Evolutionary conservation across 805 yeast genomes (phyloP).

Genomic region (Lipomyces lipofer): DNA sequence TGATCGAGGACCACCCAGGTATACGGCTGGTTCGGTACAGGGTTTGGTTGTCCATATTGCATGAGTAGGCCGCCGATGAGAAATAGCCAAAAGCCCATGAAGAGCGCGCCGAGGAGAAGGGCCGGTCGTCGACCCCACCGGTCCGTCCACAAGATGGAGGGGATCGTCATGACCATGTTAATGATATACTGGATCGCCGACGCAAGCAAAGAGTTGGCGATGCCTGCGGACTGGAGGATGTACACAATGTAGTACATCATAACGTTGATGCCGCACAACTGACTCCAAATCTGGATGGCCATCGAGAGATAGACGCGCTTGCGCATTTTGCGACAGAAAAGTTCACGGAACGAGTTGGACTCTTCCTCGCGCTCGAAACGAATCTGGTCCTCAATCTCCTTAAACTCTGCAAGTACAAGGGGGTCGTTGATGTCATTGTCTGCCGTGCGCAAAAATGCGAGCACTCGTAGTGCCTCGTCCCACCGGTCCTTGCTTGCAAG

Average conservation of each 20-base stretch:
- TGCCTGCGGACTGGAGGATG: conserved; percentile 51
- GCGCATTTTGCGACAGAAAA: conserved; percentile 17
- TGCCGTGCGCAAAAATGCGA: conserved; percentile 50
- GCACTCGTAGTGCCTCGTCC: conserved; percentile 55
- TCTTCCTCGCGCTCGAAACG: conserved; percentile 27
- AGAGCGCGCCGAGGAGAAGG: conserved; percentile 60
- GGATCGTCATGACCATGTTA: conserved; percentile 52
- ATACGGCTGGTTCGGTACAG: conserved; percentile 49
- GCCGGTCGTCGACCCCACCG: conserved; percentile 65
- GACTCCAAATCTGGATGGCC: conserved; percentile 37
- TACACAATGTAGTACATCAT: conserved; percentile 51
- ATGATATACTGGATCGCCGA: conserved; percentile 50
- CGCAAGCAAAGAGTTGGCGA: conserved; percentile 48
- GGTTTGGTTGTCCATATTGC: conserved; percentile 43
- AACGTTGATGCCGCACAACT: conserved; percentile 48
- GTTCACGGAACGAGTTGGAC: conserved; percentile 15
- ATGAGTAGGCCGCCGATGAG: conserved; percentile 68
- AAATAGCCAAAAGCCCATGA: conserved; percentile 62
- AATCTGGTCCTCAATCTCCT: conserved; percentile 31
- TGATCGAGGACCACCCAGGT: conserved; percentile 48
- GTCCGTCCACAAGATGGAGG: conserved; percentile 58
- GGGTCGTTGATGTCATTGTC: conserved; percentile 27
- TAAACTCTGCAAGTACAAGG: conserved; percentile 30
- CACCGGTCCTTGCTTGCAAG: conserved; percentile 52
- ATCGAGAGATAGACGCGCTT: conserved; percentile 43